Percentiles rank a stretch among this genome's conserved stretches.
Evolutionary conservation across 2,329 filamentous ascomycete species (phyloP).

Genomic region (Spiromastix sp.): DNA sequence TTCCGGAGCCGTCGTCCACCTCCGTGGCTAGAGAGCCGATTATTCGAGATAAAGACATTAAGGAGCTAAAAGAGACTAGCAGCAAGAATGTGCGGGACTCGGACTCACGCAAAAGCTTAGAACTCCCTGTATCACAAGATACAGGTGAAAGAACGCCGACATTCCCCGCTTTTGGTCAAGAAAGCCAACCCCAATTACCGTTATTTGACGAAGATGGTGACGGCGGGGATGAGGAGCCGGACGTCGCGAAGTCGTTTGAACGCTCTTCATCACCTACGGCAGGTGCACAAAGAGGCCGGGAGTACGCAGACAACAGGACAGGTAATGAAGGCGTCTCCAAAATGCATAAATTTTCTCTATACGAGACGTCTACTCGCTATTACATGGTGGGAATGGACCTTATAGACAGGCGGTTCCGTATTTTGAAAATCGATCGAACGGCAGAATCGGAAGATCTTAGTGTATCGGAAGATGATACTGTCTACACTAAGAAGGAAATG

Average conservation of each 20-base stretch:
- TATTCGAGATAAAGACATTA: background rate
- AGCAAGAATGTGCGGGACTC: background rate
- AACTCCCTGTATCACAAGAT: too few species aligned
- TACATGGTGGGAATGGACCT: constrained; percentile 92
- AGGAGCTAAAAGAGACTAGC: background rate
- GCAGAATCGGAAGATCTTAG: constrained; percentile 67
- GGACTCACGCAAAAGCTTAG: background rate
- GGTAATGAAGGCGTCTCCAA: constrained; percentile 37
- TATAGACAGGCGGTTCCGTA: constrained; percentile 76
- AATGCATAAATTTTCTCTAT: constrained; percentile 97
- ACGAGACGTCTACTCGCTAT: constrained; percentile 87
- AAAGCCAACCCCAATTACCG: too few species aligned
- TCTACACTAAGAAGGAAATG: constrained; percentile 89
- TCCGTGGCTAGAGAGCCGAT: constrained; percentile 11
- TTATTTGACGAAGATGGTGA: constrained; percentile 24
- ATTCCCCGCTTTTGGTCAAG: too few species aligned
- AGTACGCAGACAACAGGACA: constrained; percentile 22
- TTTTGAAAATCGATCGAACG: constrained; percentile 90
- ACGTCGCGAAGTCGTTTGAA: constrained; percentile 35
- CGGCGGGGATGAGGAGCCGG: constrained; percentile 35
- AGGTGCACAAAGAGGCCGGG: constrained; percentile 27
- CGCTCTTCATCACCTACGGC: constrained; percentile 29
- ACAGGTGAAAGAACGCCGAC: too few species aligned
- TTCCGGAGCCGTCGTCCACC: constrained; percentile 14
- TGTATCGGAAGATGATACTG: constrained; percentile 86